Conservation (phyloP, 768 basidiomycete species). For the Asterophora parasitica region DNA sequence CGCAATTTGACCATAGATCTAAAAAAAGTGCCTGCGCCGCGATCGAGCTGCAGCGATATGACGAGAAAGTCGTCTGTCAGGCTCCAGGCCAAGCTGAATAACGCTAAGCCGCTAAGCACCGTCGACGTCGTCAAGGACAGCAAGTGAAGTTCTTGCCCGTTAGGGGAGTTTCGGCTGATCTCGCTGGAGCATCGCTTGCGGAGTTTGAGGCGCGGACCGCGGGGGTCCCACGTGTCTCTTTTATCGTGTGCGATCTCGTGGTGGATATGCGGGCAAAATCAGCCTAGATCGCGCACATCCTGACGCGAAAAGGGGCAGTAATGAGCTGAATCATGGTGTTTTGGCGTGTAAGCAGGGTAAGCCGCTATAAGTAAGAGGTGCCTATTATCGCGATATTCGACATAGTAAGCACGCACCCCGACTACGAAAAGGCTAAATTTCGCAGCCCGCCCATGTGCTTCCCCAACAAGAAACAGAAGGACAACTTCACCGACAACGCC, state of each 20-base stretch:
- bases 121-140: background rate
- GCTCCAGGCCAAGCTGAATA: no score
- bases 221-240: background rate
- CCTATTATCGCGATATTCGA: background rate
- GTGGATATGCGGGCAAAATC: background rate
- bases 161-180: conserved; percentile 1
- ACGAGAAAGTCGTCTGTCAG: no score
- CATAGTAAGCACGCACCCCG: background rate
- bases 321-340: conserved; percentile 1
- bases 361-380: conserved; percentile 12
- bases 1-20: no score
- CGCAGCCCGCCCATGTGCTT: conserved; percentile 26
- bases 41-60: no score
- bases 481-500: conserved; percentile 25
- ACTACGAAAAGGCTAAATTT: conserved; percentile 8
- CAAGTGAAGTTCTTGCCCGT: background rate
- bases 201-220: no score
- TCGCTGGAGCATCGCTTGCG: background rate
- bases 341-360: conserved; percentile 1
- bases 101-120: no score
- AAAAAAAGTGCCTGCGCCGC: no score
- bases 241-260: background rate
- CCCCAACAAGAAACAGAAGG: conserved; percentile 26
- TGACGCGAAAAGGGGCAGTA: conserved; percentile 2
- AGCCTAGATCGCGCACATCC: background rate